phyloP scores from a whole-genome alignment of 768 basidiomycete genomes.

The Auriscalpium vulgare region DNA sequence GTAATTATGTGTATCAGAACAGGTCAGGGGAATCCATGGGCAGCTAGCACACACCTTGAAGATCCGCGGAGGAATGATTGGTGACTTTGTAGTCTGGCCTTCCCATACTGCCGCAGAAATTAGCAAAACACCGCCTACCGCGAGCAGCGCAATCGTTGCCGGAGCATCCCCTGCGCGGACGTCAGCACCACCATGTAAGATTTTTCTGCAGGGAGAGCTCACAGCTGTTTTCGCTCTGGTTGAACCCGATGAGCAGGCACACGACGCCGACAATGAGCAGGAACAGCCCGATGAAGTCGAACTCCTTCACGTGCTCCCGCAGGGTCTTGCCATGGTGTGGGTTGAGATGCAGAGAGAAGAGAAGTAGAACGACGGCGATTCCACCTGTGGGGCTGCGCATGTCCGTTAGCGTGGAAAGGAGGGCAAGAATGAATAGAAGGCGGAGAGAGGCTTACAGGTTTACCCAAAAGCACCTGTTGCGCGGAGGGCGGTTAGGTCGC shows the following conservation, averaged over 20 bases:
- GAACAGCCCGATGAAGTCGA: slow-evolving; percentile 33
- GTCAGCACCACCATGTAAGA: background rate
- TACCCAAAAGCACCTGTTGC: slow-evolving; percentile 27
- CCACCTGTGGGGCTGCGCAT: slow-evolving; percentile 28
- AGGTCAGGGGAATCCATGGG: too few relatives aligned
- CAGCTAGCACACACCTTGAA: slow-evolving; percentile 21
- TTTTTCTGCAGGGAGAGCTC: background rate
- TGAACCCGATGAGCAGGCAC: slow-evolving; percentile 32
- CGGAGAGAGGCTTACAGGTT: slow-evolving; percentile 21
- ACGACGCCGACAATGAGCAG: slow-evolving; percentile 28
- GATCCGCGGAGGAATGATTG: slow-evolving; percentile 32
- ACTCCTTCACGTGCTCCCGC: slow-evolving; percentile 24
- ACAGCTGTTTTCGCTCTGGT: slow-evolving; percentile 27
- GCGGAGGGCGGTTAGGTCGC: background rate
- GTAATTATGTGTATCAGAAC: background rate
- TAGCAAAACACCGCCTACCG: slow-evolving; percentile 26
- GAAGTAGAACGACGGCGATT: slow-evolving; percentile 22
- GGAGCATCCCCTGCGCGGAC: slow-evolving; percentile 19
- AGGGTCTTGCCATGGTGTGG: slow-evolving; percentile 25
- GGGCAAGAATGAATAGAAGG: background rate
- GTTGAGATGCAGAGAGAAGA: slow-evolving; percentile 30
- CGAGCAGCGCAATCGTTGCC: slow-evolving; percentile 30
- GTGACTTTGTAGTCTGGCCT: slow-evolving; percentile 23
- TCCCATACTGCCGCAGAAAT: slow-evolving; percentile 27
- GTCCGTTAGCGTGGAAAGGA: background rate